Evolutionary conservation across 352 stramenopile species (phyloP).

Genomic region (Globisporangium polare): DNA sequence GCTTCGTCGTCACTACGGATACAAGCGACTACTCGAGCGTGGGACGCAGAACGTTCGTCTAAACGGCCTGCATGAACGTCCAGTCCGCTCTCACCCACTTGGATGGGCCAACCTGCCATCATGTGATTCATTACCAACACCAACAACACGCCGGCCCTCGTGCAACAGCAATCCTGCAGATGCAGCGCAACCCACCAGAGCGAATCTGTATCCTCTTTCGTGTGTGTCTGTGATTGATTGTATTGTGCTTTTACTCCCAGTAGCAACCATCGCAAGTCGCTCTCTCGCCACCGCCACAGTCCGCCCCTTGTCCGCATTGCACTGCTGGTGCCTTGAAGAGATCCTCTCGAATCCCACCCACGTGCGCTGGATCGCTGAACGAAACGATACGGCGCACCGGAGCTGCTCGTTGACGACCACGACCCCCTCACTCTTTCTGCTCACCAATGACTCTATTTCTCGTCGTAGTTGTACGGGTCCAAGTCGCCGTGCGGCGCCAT

Average conservation of each 20-base stretch:
- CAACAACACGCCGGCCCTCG: background rate
- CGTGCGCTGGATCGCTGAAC: background rate
- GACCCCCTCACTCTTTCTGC: background rate
- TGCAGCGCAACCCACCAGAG: slow-evolving; percentile 1
- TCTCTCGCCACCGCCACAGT: too few relatives aligned
- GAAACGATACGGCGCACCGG: background rate
- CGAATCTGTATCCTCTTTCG: slow-evolving; percentile 2
- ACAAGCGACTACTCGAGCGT: background rate
- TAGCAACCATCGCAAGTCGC: background rate
- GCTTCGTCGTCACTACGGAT: background rate
- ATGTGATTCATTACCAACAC: too few relatives aligned
- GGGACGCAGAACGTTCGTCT: background rate
- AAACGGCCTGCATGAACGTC: background rate
- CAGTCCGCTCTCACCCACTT: background rate
- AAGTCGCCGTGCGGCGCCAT: slow-evolving; percentile 69
- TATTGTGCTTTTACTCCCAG: background rate
- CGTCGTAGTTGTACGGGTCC: slow-evolving; percentile 87
- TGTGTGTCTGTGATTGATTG: background rate
- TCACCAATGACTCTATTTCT: slow-evolving; percentile 39
- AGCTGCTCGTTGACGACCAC: slow-evolving; percentile 1
- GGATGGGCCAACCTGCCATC: slow-evolving; percentile 9
- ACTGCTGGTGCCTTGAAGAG: slow-evolving; percentile 1
- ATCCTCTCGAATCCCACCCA: too few relatives aligned
- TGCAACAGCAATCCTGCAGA: background rate
- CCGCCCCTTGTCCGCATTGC: background rate